A percentile compares a stretch with the other conserved stretches of the same genome.
Evolutionary conservation across 345 rosid genomes (phyloP).

Genomic region (Kernera saxatilis): DNA sequence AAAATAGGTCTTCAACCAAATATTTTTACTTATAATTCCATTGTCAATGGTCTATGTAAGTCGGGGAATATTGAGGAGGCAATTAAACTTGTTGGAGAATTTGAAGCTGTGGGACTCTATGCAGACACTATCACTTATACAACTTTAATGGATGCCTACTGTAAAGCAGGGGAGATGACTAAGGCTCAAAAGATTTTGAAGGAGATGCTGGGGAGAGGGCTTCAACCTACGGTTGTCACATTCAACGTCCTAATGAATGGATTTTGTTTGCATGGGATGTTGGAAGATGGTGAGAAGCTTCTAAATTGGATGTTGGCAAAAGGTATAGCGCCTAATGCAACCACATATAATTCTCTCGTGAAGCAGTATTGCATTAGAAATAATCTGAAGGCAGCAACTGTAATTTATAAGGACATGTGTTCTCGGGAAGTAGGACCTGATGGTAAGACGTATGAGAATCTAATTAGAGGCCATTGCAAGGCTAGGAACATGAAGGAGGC

Average conservation of each 20-base stretch:
- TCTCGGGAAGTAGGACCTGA: slow-evolving; percentile 61
- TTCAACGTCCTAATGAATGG: slow-evolving; percentile 92
- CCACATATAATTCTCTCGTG: slow-evolving; percentile 76
- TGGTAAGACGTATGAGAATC: slow-evolving; percentile 70
- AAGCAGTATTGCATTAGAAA: slow-evolving; percentile 64
- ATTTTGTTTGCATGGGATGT: slow-evolving; percentile 74
- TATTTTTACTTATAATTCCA: slow-evolving; percentile 63
- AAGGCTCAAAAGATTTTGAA: slow-evolving; percentile 62
- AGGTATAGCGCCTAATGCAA: slow-evolving; percentile 70
- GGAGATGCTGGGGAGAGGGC: slow-evolving; percentile 72
- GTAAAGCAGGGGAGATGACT: slow-evolving; percentile 63
- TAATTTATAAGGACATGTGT: slow-evolving; percentile 54
- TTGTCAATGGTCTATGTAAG: slow-evolving; percentile 83
- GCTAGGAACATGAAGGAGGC: slow-evolving; percentile 99
- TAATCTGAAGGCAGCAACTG: slow-evolving; percentile 45
- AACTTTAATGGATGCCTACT: slow-evolving; percentile 77
- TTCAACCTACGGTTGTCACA: slow-evolving; percentile 69
- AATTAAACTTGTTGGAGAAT: slow-evolving; percentile 65
- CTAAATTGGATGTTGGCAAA: slow-evolving; percentile 81
- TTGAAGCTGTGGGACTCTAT: slow-evolving; percentile 50
- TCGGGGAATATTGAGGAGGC: slow-evolving; percentile 62
- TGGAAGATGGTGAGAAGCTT: slow-evolving; percentile 72
- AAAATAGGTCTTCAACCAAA: slow-evolving; percentile 71
- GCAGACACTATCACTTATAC: slow-evolving; percentile 76
- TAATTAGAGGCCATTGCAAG: slow-evolving; percentile 82